Base-by-base conservation (phyloP, 2,329 filamentous ascomycete species). In the Hypoxylon sp. region DNA sequence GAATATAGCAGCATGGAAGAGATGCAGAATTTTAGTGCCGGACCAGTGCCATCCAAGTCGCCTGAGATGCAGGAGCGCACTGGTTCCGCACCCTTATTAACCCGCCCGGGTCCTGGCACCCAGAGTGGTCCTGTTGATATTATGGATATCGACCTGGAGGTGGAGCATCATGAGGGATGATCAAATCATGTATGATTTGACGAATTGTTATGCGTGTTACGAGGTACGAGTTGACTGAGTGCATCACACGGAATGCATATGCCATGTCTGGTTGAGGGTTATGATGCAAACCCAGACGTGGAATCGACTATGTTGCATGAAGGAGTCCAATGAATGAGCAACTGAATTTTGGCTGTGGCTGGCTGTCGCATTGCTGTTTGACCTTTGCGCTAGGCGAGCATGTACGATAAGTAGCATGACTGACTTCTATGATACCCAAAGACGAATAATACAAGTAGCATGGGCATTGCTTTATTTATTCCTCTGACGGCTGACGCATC, bases 51-150 rank as follows among this genome's bases (percentile, higher is more conserved):
- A 13, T n/a, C 64, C 9, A 79, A 76, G 55, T 73, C 67, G n/a
- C 82, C 82, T 0, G 82, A 84, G 70, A 84, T 84, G 82, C 80
- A 82, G 69, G 82, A 84, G 67, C 79, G 80, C 30, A 67, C 69
- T 36, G 73, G 72, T 7, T 48, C 69, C 11, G 69, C 69, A 4
- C 72, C 75, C 5, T 77, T 79, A 41, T 63, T 79, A 23, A 61
- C 70, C 19, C 73, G 69, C 11, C 64, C 71, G 10, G 64, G 63
- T 67, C 25, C 65, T 58, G 46, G 69, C 19, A 55, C 63, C 61
- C 74, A 67, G 48, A 72, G 59, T 65, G 69, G 55, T 9, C 68
- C 67, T 19, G 72, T 73, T 46, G 75, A 76, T 60, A 62, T 76
- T 19, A 80, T 81, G 76, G 79, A 83, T 51, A 79, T 83, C 74